Conservation (phyloP, 73 alveolate genomes). For the Halteria grandinella region DNA sequence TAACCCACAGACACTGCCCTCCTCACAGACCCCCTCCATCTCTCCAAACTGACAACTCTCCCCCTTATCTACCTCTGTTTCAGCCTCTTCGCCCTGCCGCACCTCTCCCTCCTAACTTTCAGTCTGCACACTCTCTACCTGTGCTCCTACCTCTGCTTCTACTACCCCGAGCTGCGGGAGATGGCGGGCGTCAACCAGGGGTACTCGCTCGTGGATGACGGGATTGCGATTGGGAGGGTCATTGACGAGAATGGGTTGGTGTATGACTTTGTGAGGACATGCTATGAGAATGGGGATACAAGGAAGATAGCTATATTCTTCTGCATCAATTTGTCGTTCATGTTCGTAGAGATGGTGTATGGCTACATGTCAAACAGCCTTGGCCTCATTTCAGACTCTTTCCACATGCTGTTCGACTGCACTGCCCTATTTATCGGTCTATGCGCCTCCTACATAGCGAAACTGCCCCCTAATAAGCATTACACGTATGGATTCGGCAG, state of each 20-base stretch:
- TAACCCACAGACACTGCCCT: too few species aligned
- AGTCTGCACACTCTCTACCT: conserved; percentile 14
- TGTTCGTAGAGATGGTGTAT: conserved; percentile 97
- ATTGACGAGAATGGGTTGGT: background rate
- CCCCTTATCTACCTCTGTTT: conserved; percentile 28
- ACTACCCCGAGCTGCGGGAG: background rate
- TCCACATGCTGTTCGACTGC: conserved; percentile 97
- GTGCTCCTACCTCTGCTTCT: conserved; percentile 15
- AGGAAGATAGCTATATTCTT: conserved; percentile 67
- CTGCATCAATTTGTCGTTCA: conserved; percentile 85
- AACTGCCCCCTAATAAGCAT: conserved; percentile 65
- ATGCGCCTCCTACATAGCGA: conserved; percentile 90
- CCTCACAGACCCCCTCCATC: too few species aligned
- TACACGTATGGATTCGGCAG: conserved; percentile 94
- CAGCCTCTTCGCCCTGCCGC: conserved; percentile 1
- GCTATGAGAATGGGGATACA: conserved; percentile 50
- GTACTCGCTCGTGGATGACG: too few species aligned
- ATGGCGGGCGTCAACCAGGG: background rate
- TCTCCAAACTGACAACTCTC: too few species aligned
- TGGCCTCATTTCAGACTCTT: conserved; percentile 95
- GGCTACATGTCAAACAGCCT: conserved; percentile 91
- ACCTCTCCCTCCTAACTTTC: conserved; percentile 8
- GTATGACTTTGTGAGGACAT: conserved; percentile 41
- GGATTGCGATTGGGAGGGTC: too few species aligned
- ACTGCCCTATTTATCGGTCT: conserved; percentile 96